Percentiles rank a stretch among this genome's conserved stretches.
phyloP scores from a whole-genome alignment of 768 basidiomycete species.

The Paxillus rubicundulus region DNA sequence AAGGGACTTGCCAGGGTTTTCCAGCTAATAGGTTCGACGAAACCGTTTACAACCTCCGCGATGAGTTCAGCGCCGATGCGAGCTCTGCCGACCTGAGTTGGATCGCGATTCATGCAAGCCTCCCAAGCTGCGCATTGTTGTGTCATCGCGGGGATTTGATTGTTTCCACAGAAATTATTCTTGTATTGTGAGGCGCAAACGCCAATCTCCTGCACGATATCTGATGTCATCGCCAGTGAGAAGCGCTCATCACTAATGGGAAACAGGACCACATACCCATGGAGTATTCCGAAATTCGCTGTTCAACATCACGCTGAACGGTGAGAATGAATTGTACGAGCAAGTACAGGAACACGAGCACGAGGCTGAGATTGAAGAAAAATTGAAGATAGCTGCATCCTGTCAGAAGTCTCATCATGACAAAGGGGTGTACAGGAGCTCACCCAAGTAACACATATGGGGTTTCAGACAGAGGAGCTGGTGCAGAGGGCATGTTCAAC shows the following conservation, averaged over 20 bases:
- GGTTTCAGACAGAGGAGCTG: conserved; percentile 54
- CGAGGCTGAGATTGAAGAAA: conserved; percentile 86
- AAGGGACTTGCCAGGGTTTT: conserved; percentile 76
- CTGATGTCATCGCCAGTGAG: conserved; percentile 39
- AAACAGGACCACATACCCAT: conserved; percentile 53
- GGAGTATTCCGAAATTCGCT: conserved; percentile 83
- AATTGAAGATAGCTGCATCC: conserved; percentile 81
- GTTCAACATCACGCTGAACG: conserved; percentile 85
- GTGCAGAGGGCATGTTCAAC: conserved; percentile 68
- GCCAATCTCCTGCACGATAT: conserved; percentile 90
- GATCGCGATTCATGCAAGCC: conserved; percentile 93
- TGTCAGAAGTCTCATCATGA: conserved; percentile 16
- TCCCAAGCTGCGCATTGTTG: conserved; percentile 89
- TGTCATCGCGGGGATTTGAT: conserved; percentile 83
- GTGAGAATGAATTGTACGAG: conserved; percentile 84
- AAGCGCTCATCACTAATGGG: conserved; percentile 11
- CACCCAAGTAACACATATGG: conserved; percentile 89
- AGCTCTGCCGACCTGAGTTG: conserved; percentile 83
- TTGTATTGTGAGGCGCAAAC: conserved; percentile 79
- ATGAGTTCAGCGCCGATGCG: conserved; percentile 91
- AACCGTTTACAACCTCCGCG: conserved; percentile 94
- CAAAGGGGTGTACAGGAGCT: conserved; percentile 22
- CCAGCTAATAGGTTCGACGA: conserved; percentile 97
- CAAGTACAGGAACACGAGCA: conserved; percentile 81
- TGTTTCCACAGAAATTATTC: conserved; percentile 75